Evolutionary conservation across 2,329 filamentous ascomycete species (phyloP), one percentile per base, ranked within the genome.

Genomic region (Pyricularia grisea): DNA sequence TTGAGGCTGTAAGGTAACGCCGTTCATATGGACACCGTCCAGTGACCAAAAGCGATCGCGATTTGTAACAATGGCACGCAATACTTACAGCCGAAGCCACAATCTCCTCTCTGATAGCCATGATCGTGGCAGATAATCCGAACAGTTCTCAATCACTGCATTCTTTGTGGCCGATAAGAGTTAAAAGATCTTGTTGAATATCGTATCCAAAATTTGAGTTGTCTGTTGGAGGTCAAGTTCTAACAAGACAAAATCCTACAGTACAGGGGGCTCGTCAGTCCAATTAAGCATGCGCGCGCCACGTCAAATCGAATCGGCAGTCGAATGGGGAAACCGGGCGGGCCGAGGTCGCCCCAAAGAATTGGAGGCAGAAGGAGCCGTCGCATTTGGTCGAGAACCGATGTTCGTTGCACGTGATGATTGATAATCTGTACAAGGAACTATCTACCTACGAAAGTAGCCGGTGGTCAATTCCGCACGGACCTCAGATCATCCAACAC

Each of bases 81-180:
- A 60, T 68, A 81, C 84, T 77, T 84, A 91, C 90, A 77, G 92
- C 94, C 77, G 93, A 97, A 74, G 88, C 85, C 75, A 97, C 88
- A 72, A 97, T 84, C 79, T 98, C 94, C 88, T 98, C 94, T 78
- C 95, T 93, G 83, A 97, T 93, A 83, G 94, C 90, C 84, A 89
- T 94, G 80, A 72, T 60, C 17, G 30, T 30, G 67, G 28, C 31
- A 25, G 67, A 64, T 28, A 12, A 61, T n/a, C 7, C 20, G 65
- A 55, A 28, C 4, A 7, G n/a, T 67, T 17, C 23, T 33, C 14
- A 30, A 67, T 50, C 55, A 67, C 66, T 67, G 66, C 66, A 67
- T 67, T 28, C 42, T 58, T 12, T 28, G 25, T 10, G 12, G 25
- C 27, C 14, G 27, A 20, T 11, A 63, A 30, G 27, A 17, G 9